Conservation (phyloP, 805 yeast genomes). For the Candida michaelii region DNA sequence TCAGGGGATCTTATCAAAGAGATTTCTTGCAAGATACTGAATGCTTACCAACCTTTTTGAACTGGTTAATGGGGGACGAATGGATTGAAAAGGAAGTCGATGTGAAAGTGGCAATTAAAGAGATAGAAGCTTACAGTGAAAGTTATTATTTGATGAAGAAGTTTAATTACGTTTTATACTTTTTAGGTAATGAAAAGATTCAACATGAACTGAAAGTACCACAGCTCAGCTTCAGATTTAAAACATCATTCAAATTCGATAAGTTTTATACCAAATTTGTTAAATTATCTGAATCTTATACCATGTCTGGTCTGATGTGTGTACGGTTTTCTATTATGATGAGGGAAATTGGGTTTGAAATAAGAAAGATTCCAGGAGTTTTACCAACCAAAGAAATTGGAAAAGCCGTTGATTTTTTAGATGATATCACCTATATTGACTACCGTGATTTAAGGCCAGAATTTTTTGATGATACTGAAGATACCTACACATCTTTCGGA, state of each 20-base stretch:
- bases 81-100: not conserved
- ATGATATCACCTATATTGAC: no score
- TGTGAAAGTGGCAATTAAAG: not conserved
- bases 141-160: not conserved
- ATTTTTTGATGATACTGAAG: no score
- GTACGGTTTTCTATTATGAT: no score
- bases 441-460: no score
- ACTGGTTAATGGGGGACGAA: conserved; percentile 32
- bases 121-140: not conserved
- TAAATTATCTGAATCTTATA: not conserved
- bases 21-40: not conserved
- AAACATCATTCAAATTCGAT: not conserved
- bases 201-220: not conserved
- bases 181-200: not conserved
- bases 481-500: no score
- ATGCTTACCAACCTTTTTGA: conserved; percentile 32
- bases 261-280: conserved; percentile 2
- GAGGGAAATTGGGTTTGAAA: no score
- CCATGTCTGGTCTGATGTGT: no score
- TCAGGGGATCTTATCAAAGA: not conserved
- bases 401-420: no score
- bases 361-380: no score
- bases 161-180: not conserved
- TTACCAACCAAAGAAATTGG: no score
- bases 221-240: not conserved